Conservation (phyloP, 129 eudicot genomes). For the Flaveria robusta region DNA sequence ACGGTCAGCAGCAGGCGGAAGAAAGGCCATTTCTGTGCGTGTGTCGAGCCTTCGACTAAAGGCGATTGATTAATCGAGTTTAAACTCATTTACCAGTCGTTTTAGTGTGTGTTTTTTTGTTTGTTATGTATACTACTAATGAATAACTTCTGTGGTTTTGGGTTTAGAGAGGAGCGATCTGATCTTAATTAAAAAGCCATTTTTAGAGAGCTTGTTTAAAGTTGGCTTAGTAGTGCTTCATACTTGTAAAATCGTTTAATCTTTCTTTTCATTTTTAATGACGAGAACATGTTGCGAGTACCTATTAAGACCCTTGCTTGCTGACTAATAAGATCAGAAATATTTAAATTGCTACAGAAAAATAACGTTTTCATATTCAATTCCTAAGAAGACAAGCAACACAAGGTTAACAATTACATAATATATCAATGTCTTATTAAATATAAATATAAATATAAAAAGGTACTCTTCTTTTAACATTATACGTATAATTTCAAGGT, state of each 20-base stretch:
- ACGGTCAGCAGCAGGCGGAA: slow-evolving; percentile 36
- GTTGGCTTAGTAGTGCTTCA: neutral
- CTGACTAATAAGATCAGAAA: too few relatives aligned
- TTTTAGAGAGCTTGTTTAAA: slow-evolving; percentile 39
- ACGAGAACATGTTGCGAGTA: too few relatives aligned
- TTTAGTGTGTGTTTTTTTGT: slow-evolving; percentile 36
- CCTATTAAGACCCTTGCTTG: too few relatives aligned
- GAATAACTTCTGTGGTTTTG: slow-evolving; percentile 32
- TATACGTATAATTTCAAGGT: too few relatives aligned
- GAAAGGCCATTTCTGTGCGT: slow-evolving; percentile 71
- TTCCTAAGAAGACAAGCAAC: too few relatives aligned
- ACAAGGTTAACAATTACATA: too few relatives aligned
- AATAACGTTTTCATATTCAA: too few relatives aligned
- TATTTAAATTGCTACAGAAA: too few relatives aligned
- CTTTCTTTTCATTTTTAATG: neutral
- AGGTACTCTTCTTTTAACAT: too few relatives aligned
- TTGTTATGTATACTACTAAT: slow-evolving; percentile 20
- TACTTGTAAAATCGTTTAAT: neutral
- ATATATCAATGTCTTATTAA: too few relatives aligned
- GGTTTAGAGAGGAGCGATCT: slow-evolving; percentile 29
- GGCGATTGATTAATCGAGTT: slow-evolving; percentile 48
- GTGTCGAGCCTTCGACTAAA: slow-evolving; percentile 68
- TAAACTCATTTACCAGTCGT: slow-evolving; percentile 21
- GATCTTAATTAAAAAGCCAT: slow-evolving; percentile 37
- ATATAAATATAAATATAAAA: too few relatives aligned